A percentile compares a stretch with the other conserved stretches of the same genome.
phyloP scores from a whole-genome alignment of 805 yeast genomes.

The Clavispora carvajalis region DNA sequence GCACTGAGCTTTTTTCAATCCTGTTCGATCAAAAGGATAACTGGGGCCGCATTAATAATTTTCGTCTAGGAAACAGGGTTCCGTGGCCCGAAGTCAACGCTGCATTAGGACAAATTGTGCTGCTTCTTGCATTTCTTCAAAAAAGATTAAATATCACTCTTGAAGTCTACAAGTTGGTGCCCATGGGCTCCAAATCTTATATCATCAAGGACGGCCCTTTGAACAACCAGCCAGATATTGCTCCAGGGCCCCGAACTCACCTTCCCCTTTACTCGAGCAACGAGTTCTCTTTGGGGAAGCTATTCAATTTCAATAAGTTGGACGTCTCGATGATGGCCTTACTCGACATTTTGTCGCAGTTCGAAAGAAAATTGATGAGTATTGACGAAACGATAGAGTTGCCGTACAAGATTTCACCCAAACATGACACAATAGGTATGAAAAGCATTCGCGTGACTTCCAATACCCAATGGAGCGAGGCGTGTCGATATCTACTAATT shows the following conservation, averaged over 20 bases:
- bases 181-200: constrained; percentile 80
- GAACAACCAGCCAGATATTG: constrained; percentile 10
- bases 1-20: constrained; percentile 75
- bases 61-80: constrained; percentile 71
- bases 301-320: constrained; percentile 67
- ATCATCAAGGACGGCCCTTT: constrained; percentile 46
- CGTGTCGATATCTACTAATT: constrained; percentile 76
- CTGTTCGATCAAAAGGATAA: constrained; percentile 64
- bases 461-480: constrained; percentile 83
- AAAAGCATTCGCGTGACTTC: constrained; percentile 67
- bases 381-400: constrained; percentile 54
- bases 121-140: constrained; percentile 61
- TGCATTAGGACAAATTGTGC: constrained; percentile 79
- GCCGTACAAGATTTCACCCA: constrained; percentile 61
- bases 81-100: constrained; percentile 92
- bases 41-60: constrained; percentile 83
- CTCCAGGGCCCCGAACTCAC: constrained; percentile 16
- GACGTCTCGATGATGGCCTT: constrained; percentile 81
- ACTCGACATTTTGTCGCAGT: constrained; percentile 52
- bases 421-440: constrained; percentile 68
- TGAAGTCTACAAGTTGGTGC: constrained; percentile 59
- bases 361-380: constrained; percentile 40
- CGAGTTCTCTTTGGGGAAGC: constrained; percentile 64
- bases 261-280: constrained; percentile 64
- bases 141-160: constrained; percentile 52